Percentiles rank a stretch among this genome's conserved stretches.
Evolutionary conservation across 768 basidiomycete genomes (phyloP).

Genomic region (Asterophora lycoperdoides): DNA sequence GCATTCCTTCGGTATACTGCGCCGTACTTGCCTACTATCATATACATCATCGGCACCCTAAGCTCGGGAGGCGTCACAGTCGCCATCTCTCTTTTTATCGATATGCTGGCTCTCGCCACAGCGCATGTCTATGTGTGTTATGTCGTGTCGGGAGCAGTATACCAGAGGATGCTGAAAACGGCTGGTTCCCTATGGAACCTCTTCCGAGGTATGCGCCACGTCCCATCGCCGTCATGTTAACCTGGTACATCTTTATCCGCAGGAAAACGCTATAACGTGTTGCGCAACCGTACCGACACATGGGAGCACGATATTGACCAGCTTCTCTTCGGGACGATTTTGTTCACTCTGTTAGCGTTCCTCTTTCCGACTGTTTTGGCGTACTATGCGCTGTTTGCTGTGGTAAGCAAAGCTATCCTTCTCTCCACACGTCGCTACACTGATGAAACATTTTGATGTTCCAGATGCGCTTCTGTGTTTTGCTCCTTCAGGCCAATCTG

Average conservation of each 20-base stretch:
- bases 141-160: conserved; percentile 55
- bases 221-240: not conserved
- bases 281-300: conserved; percentile 83
- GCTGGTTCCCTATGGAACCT: conserved; percentile 79
- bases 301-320: conserved; percentile 94
- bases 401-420: conserved; percentile 56
- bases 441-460: not conserved
- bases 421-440: conserved; percentile 36
- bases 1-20: conserved; percentile 23
- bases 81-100: conserved; percentile 60
- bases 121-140: conserved; percentile 72
- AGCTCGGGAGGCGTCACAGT: conserved; percentile 57
- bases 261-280: conserved; percentile 88
- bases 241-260: not conserved
- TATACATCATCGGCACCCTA: conserved; percentile 35
- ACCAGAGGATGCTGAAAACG: conserved; percentile 52
- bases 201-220: conserved; percentile 62
- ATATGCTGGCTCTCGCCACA: conserved; percentile 63
- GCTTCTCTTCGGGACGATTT: conserved; percentile 87
- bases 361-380: conserved; percentile 81
- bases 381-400: conserved; percentile 80
- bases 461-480: conserved; percentile 51
- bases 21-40: conserved; percentile 24
- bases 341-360: conserved; percentile 80
- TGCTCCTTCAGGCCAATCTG: conserved; percentile 56